Conservation (phyloP, 306 rosid species). For the Astragalus glycyphyllos region DNA sequence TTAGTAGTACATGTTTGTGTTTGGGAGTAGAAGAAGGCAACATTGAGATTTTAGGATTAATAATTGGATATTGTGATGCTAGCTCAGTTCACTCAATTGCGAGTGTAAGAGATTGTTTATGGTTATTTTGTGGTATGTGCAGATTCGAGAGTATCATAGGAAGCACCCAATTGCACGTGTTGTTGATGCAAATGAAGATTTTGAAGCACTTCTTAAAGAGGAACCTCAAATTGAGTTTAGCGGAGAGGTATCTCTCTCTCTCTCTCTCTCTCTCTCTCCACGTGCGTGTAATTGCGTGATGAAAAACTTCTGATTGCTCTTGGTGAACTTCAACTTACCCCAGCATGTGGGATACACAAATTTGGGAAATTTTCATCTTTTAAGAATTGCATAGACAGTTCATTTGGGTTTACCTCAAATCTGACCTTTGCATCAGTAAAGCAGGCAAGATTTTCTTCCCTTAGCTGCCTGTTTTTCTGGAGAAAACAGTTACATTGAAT, state of each 20-base stretch:
- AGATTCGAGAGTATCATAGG: constrained; percentile 98
- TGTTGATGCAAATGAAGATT: constrained; percentile 80
- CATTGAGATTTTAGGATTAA: constrained; percentile 3
- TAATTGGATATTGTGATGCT: constrained; percentile 17
- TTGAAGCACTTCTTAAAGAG: constrained; percentile 77
- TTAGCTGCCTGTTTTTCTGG: neutral
- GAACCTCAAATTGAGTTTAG: constrained; percentile 93
- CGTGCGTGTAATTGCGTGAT: constrained; percentile 25
- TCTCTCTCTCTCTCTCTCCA: neutral
- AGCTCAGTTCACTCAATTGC: neutral
- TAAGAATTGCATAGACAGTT: constrained; percentile 14
- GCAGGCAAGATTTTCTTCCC: constrained; percentile 18
- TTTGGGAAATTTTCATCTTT: constrained; percentile 14
- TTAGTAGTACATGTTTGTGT: neutral
- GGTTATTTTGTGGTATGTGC: constrained; percentile 44
- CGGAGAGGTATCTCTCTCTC: constrained; percentile 71
- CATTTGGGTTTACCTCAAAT: constrained; percentile 11
- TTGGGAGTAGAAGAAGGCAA: neutral
- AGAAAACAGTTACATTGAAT: constrained; percentile 6
- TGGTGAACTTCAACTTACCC: constrained; percentile 13
- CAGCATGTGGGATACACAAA: constrained; percentile 11
- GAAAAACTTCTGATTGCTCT: neutral
- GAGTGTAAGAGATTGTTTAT: constrained; percentile 22
- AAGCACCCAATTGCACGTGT: constrained; percentile 91
- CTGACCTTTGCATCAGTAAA: neutral